Conservation (phyloP, 2,329 filamentous ascomycete species). For the Orbilia quercus region DNA sequence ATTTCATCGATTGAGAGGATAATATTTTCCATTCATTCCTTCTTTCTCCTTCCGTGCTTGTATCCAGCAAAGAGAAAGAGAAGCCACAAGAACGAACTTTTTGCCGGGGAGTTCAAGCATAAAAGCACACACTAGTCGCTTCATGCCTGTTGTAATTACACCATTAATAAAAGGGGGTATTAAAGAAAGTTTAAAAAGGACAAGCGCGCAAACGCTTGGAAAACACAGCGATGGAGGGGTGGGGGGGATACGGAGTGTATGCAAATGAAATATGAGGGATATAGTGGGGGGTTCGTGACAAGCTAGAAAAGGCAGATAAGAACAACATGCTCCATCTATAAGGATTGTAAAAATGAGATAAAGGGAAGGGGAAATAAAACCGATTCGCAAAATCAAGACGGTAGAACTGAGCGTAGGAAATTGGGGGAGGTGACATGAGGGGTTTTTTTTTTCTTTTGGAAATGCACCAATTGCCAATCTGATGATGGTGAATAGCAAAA, state of each 20-base stretch:
- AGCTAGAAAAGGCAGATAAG: conserved; percentile 9
- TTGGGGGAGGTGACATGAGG: background rate
- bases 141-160: conserved; percentile 38
- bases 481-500: conserved; percentile 2
- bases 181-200: conserved; percentile 44
- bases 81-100: conserved; percentile 5
- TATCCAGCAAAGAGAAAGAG: background rate
- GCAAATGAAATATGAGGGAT: background rate
- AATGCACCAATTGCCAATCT: conserved; percentile 45
- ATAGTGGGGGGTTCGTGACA: conserved; percentile 13
- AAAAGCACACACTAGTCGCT: conserved; percentile 6
- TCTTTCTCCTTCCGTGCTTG: conserved; percentile 15
- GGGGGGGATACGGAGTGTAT: background rate
- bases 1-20: background rate
- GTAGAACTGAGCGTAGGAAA: conserved; percentile 25
- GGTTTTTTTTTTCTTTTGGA: conserved; percentile 22
- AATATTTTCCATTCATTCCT: conserved; percentile 21
- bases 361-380: conserved; percentile 3
- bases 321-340: conserved; percentile 45
- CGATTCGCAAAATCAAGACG: conserved; percentile 34
- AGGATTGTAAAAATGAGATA: conserved; percentile 21
- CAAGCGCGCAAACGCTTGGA: background rate
- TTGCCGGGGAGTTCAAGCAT: conserved; percentile 4
- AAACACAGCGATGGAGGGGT: background rate
- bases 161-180: conserved; percentile 41